Base-by-base conservation (phyloP, 768 basidiomycete genomes). In the Nidula microcarpa region DNA sequence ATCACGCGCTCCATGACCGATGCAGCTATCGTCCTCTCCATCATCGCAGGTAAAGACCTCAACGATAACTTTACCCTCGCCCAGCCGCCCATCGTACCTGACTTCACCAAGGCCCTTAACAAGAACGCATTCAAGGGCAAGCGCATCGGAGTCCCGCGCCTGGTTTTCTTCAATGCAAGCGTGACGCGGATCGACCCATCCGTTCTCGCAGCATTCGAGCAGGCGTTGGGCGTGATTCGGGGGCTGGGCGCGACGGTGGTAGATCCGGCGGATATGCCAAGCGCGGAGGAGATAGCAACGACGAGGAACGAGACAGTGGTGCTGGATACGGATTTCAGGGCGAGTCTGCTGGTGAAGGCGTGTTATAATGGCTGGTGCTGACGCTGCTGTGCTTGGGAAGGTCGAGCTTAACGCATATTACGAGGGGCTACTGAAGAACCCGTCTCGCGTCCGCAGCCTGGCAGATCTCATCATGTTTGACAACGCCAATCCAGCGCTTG, bases 201-300 rank as follows among this genome's bases (percentile, higher is more conserved):
- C 11, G 61, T 79, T 11, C 60, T 58, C 18, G 57, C 71, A 3
- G 75, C 67, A 1, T 79, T 79, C 50, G 70, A 76, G 39, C 37
- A 66, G 33, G 75, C 76, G 0, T 58, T 80, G 41, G 33, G 58
- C 11, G 69, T 68, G 0, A 65, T 81, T 9, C 60, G 65, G 35
- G 55, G 56, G 3, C 66, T 81, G 1, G 79, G 80, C 1, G 78
- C 78, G 0, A 74, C 77, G 1, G 69, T 88, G 4, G 72, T 87
- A 6, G 85, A 88, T 59, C 82, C 84, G 0, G 80, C 83, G 1
- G 81, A 86, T 53, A 66, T 87, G 13, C 78, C 83, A 0, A 78
- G 79, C 30, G 79, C 78, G 2, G 71, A 75, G 0, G 82, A 81
- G 50, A 74, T 82, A 9, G 58, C 73, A 16, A 54, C 58, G 2